Evolutionary conservation across 805 yeast genomes (phyloP).

Genomic region (Wickerhamiella alocasiicola): DNA sequence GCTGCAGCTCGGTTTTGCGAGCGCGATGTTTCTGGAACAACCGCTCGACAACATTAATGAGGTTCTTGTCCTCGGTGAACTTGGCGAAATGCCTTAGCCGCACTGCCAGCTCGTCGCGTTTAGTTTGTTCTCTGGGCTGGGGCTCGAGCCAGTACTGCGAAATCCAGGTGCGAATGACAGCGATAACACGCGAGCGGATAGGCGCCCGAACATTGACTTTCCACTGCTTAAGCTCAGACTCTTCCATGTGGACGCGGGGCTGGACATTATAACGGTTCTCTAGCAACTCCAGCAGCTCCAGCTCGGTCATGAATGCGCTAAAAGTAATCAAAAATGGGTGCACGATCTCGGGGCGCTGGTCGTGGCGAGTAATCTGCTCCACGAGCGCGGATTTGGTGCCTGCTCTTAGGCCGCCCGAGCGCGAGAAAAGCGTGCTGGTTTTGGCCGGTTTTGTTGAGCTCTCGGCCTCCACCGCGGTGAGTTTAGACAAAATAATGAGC

Average conservation of each 20-base stretch:
- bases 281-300: constrained; percentile 8
- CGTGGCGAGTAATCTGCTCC: constrained; percentile 70
- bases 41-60: not conserved
- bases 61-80: not conserved
- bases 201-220: constrained; percentile 55
- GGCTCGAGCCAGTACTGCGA: constrained; percentile 24
- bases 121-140: not conserved
- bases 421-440: constrained; percentile 38
- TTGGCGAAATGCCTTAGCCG: constrained; percentile 22
- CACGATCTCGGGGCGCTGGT: constrained; percentile 48
- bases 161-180: constrained; percentile 52
- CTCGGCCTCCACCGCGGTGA: not conserved
- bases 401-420: constrained; percentile 64
- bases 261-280: constrained; percentile 47
- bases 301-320: constrained; percentile 48
- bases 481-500: not conserved
- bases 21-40: constrained; percentile 18
- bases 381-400: constrained; percentile 70
- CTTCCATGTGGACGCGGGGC: constrained; percentile 76
- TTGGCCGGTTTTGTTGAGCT: not conserved
- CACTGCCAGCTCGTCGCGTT: not conserved
- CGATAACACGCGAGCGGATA: constrained; percentile 51
- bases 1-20: not conserved
- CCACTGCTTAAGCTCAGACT: constrained; percentile 70
- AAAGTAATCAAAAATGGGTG: constrained; percentile 63